Evolutionary conservation across 305 asterid species (phyloP).

Genomic region (Plantago coronopus): DNA sequence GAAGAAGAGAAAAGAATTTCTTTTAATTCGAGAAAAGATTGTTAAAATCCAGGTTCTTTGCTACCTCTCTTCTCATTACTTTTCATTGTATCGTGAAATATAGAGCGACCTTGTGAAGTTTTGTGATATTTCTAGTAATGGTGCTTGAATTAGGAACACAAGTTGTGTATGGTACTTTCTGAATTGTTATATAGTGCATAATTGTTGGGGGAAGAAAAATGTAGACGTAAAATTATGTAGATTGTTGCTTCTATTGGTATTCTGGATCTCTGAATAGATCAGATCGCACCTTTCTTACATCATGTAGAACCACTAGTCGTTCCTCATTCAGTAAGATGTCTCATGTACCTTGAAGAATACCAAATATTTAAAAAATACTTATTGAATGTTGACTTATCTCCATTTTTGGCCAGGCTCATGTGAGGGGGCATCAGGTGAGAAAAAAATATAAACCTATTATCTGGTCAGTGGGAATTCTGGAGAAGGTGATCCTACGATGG

Average conservation of each 20-base stretch:
- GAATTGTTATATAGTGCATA: background rate
- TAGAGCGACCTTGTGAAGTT: background rate
- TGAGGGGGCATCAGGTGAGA: constrained; percentile 95
- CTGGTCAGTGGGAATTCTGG: constrained; percentile 87
- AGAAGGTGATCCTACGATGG: constrained; percentile 87
- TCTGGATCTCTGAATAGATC: background rate
- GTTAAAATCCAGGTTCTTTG: constrained; percentile 87
- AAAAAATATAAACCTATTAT: constrained; percentile 65
- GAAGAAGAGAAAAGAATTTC: constrained; percentile 77
- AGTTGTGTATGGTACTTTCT: background rate
- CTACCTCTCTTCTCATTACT: constrained; percentile 7
- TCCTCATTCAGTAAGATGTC: background rate
- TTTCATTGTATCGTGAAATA: background rate
- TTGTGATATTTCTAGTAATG: background rate
- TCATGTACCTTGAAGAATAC: background rate
- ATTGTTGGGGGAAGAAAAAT: too few relatives aligned
- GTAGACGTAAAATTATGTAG: background rate
- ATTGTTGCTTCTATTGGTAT: background rate
- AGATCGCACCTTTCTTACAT: background rate
- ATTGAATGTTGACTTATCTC: constrained; percentile 23
- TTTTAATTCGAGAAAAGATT: constrained; percentile 65
- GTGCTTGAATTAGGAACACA: background rate
- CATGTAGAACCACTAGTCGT: background rate
- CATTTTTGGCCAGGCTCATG: constrained; percentile 62
- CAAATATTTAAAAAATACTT: background rate